phyloP scores from a whole-genome alignment of 2,329 filamentous ascomycete genomes.

The Aspergillus tamarii region DNA sequence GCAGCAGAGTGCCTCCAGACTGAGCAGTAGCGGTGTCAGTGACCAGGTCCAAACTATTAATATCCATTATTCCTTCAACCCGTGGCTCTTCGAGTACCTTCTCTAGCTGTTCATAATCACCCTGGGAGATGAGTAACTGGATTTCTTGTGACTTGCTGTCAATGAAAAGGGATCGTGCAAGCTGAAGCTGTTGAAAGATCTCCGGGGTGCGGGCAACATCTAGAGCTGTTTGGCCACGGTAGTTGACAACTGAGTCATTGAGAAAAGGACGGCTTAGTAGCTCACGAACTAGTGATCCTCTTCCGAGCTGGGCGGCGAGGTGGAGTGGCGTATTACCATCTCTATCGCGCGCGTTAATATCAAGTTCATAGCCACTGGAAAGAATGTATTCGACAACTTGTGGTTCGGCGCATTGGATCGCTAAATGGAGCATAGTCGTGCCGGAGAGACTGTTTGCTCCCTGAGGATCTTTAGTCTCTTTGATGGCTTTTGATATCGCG shows the following conservation, averaged over 20 bases:
- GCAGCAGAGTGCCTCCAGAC: constrained; percentile 85
- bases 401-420: constrained; percentile 91
- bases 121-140: constrained; percentile 72
- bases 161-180: constrained; percentile 85
- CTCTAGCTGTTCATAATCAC: constrained; percentile 77
- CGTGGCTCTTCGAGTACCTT: constrained; percentile 81
- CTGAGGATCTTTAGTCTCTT: constrained; percentile 58
- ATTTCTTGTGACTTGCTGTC: constrained; percentile 84
- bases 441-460: constrained; percentile 57
- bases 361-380: constrained; percentile 70
- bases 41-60: constrained; percentile 87
- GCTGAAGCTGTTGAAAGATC: constrained; percentile 92
- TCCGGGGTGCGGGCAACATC: constrained; percentile 90
- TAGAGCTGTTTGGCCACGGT: constrained; percentile 79
- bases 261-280: constrained; percentile 80
- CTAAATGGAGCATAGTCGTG: constrained; percentile 88
- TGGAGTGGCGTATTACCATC: constrained; percentile 95
- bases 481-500: constrained; percentile 82
- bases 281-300: constrained; percentile 77
- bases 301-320: constrained; percentile 80
- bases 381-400: constrained; percentile 95
- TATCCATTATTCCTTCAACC: constrained; percentile 83
- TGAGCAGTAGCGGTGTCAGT: constrained; percentile 78
- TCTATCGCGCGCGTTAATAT: constrained; percentile 87
- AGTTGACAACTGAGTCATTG: constrained; percentile 86